phyloP scores from a whole-genome alignment of 441 rosid genomes.

The Metrosideros polymorpha region DNA sequence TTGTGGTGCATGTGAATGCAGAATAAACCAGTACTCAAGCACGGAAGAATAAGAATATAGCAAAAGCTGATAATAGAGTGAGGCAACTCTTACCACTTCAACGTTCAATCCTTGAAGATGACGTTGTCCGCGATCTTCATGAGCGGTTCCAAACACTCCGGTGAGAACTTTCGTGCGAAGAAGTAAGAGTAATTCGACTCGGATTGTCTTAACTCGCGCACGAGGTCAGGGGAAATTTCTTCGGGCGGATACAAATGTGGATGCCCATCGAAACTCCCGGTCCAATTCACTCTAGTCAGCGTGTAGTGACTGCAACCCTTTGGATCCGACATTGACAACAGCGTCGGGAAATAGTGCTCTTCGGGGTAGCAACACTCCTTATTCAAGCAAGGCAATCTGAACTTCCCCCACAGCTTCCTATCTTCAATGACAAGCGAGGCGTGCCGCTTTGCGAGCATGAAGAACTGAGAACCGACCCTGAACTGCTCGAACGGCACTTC shows the following conservation, averaged over 20 bases:
- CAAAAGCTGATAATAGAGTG: background rate
- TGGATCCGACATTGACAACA: conserved; percentile 58
- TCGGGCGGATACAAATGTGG: conserved; percentile 33
- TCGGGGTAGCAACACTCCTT: conserved; percentile 58
- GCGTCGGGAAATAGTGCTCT: conserved; percentile 77
- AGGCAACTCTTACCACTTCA: background rate
- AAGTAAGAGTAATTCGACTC: conserved; percentile 38
- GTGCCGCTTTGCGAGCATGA: conserved; percentile 55
- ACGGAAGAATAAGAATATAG: background rate
- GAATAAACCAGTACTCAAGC: background rate
- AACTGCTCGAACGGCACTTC: conserved; percentile 48
- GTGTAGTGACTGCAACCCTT: conserved; percentile 50
- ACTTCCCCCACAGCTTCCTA: conserved; percentile 58
- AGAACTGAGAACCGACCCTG: conserved; percentile 83
- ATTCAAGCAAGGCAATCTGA: conserved; percentile 45
- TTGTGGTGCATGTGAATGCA: background rate
- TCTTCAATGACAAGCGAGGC: conserved; percentile 51
- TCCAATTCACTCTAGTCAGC: conserved; percentile 73
- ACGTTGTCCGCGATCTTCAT: conserved; percentile 60
- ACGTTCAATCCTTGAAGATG: conserved; percentile 44
- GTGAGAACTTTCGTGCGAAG: conserved; percentile 67
- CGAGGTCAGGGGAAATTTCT: conserved; percentile 39
- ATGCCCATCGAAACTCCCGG: conserved; percentile 56
- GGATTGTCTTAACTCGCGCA: conserved; percentile 33
- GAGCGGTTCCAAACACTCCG: conserved; percentile 46